A percentile compares a stretch with the other conserved stretches of the same genome.
Conservation (phyloP, 179 eudicot genomes). For the Heliamphora pulchella region DNA sequence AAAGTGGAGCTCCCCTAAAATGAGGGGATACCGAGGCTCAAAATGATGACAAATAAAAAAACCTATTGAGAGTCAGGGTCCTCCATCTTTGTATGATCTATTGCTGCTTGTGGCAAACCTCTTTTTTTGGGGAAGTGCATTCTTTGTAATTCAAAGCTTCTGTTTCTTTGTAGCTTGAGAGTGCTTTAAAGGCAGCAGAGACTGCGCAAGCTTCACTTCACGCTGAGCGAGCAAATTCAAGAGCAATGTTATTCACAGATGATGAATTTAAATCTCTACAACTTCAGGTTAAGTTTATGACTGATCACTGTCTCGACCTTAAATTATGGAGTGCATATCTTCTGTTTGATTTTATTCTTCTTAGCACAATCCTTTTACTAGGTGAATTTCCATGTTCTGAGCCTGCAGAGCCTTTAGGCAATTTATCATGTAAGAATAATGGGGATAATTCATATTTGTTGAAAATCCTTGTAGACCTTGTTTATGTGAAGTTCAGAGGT, state of each 20-base stretch:
- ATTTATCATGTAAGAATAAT: not conserved
- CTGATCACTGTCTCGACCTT: not conserved
- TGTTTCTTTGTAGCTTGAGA: conserved; percentile 43
- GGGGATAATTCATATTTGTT: no score
- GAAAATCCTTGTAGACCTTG: not conserved
- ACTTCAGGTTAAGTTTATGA: conserved; percentile 42
- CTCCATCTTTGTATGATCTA: not conserved
- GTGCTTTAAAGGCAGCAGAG: conserved; percentile 71
- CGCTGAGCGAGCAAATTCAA: conserved; percentile 66
- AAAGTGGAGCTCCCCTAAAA: no score
- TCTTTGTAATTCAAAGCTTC: not conserved
- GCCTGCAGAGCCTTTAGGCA: not conserved
- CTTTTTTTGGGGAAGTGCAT: not conserved
- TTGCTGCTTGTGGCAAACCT: not conserved
- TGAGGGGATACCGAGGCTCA: no score
- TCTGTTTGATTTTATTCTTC: not conserved
- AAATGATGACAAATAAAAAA: no score
- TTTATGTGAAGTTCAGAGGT: not conserved
- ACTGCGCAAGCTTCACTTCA: conserved; percentile 63
- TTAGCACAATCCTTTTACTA: not conserved
- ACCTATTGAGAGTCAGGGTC: no score
- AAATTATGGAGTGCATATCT: not conserved
- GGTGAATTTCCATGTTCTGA: not conserved
- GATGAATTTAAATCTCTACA: conserved; percentile 85
- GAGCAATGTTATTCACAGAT: conserved; percentile 54